Percentiles rank a stretch among this genome's conserved stretches.
Evolutionary conservation across 495 filamentous ascomycete genomes (phyloP).

Genomic region (Paragyromitra xinjiangensis): DNA sequence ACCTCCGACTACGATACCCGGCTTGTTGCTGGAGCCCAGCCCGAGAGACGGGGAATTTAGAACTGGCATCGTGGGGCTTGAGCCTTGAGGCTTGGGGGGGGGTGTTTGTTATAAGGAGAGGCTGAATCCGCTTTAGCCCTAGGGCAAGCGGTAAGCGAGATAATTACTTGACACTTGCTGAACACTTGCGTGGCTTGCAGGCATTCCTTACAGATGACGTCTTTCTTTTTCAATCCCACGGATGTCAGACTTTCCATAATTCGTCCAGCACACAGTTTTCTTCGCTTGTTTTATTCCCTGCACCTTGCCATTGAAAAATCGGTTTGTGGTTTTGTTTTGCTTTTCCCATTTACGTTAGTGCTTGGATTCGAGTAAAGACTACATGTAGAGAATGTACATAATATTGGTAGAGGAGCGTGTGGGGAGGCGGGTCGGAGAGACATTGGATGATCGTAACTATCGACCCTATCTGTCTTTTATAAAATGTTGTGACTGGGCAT

Average conservation of each 20-base stretch:
- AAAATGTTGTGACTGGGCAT: conserved; percentile 26
- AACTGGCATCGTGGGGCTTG: background rate
- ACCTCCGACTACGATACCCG: background rate
- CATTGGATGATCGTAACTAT: conserved; percentile 36
- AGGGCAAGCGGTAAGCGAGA: conserved; percentile 29
- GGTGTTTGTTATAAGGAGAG: conserved; percentile 16
- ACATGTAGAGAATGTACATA: background rate
- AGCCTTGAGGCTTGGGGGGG: conserved; percentile 13
- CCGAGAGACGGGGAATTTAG: conserved; percentile 3
- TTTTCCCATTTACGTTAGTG: conserved; percentile 23
- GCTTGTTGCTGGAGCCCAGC: conserved; percentile 12
- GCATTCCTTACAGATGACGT: conserved; percentile 49
- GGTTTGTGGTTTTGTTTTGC: conserved; percentile 15
- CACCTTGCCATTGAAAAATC: conserved; percentile 24
- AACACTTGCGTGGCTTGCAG: conserved; percentile 50
- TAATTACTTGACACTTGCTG: conserved; percentile 16
- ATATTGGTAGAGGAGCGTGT: conserved; percentile 18
- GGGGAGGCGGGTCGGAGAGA: conserved; percentile 51
- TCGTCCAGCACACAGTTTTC: conserved; percentile 50
- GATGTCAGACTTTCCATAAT: conserved; percentile 33
- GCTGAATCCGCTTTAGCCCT: conserved; percentile 27
- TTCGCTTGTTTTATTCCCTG: conserved; percentile 27
- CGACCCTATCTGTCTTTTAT: conserved; percentile 29
- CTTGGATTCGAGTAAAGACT: conserved; percentile 1
- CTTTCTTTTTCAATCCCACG: conserved; percentile 36